phyloP scores from a whole-genome alignment of 2,329 filamentous ascomycete species.

The Pestalotiopsis sp. region DNA sequence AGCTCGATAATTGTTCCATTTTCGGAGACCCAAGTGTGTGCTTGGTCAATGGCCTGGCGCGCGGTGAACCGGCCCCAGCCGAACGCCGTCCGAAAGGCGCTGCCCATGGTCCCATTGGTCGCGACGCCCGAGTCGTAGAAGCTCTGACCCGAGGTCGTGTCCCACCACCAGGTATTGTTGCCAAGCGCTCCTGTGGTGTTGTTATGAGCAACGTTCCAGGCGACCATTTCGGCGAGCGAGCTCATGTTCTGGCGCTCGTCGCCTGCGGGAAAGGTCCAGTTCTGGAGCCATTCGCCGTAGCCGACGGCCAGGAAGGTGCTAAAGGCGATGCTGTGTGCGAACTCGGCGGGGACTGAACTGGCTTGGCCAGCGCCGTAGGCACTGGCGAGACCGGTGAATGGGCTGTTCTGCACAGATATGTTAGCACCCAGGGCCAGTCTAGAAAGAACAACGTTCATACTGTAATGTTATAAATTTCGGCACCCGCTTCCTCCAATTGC shows the following conservation, averaged over 20 bases:
- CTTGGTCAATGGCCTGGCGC: conserved; percentile 16
- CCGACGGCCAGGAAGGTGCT: conserved; percentile 20
- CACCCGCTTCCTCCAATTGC: background rate
- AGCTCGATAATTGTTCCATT: conserved; percentile 11
- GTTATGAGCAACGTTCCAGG: conserved; percentile 23
- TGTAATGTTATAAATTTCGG: background rate
- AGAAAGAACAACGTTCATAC: background rate
- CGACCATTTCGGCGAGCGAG: conserved; percentile 18
- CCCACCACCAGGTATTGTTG: conserved; percentile 22
- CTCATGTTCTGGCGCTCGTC: conserved; percentile 21
- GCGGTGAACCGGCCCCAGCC: conserved; percentile 15
- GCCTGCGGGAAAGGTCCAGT: conserved; percentile 17
- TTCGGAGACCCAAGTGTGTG: conserved; percentile 6
- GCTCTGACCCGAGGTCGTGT: conserved; percentile 17
- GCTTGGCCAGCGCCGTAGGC: background rate
- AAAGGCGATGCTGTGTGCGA: conserved; percentile 14
- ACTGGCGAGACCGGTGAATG: background rate
- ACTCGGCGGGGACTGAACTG: conserved; percentile 6
- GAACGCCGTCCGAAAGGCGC: conserved; percentile 15
- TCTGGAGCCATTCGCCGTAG: conserved; percentile 22
- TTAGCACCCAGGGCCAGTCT: background rate
- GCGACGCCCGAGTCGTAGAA: conserved; percentile 16
- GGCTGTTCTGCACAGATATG: background rate
- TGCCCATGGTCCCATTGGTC: conserved; percentile 15
- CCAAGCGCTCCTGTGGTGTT: conserved; percentile 19